Conservation (phyloP, 352 stramenopile species). For the Phytopythium kandeliae region DNA sequence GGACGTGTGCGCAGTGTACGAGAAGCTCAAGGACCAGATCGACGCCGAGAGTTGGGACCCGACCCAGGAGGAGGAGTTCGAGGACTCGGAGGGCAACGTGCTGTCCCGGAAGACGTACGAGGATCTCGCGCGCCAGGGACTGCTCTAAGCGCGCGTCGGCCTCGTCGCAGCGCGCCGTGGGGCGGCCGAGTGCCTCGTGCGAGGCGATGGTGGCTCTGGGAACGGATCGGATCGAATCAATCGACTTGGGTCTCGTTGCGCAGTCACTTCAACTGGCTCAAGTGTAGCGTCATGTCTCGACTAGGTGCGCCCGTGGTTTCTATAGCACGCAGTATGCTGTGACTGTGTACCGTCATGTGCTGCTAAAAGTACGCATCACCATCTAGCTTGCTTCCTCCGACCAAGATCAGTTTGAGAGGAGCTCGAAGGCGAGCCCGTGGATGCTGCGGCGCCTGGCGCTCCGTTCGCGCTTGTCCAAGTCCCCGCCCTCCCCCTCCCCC, state of each 20-base stretch:
- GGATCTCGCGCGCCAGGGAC: constrained; percentile 95
- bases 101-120: constrained; percentile 97
- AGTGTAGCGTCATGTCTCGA: no score
- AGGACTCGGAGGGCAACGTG: constrained; percentile 99
- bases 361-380: no score
- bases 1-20: constrained; percentile 84
- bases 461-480: background rate
- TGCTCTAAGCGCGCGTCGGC: constrained; percentile 67
- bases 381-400: no score
- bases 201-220: no score
- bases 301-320: no score
- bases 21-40: constrained; percentile 93
- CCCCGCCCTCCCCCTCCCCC: background rate
- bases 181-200: no score
- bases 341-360: no score
- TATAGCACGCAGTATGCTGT: no score
- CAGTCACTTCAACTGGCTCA: no score
- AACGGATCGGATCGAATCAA: no score
- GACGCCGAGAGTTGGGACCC: constrained; percentile 92
- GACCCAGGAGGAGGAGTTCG: constrained; percentile 96
- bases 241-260: no score
- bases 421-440: background rate
- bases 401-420: no score
- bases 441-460: constrained; percentile 10
- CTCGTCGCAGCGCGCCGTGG: background rate